Evolutionary conservation across 495 filamentous ascomycete genomes (phyloP).

Genomic region (Neurospora sp.): DNA sequence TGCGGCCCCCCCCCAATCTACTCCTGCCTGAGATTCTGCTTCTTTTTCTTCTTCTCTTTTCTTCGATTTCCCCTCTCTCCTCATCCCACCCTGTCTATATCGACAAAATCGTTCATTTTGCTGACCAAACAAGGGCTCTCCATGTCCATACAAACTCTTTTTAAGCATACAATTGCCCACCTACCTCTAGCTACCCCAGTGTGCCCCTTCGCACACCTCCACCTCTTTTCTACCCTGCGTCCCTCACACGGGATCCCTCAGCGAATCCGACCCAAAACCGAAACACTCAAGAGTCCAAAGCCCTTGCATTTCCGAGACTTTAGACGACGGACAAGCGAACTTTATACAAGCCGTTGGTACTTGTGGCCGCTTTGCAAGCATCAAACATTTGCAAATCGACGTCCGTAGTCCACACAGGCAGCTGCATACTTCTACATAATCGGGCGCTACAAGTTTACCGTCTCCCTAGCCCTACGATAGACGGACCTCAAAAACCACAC

Average conservation of each 20-base stretch:
- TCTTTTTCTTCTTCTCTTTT: constrained; percentile 2
- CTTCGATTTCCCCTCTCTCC: not conserved
- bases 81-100: not conserved
- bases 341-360: not conserved
- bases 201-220: not conserved
- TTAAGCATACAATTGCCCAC: not conserved
- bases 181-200: not conserved
- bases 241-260: not conserved
- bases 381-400: not conserved
- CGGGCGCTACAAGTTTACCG: not conserved
- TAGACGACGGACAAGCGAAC: not conserved
- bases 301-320: not conserved
- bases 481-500: not conserved
- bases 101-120: not conserved
- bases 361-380: not conserved
- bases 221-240: not conserved
- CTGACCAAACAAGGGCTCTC: not conserved
- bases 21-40: not conserved
- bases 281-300: not conserved
- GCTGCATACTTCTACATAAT: not conserved
- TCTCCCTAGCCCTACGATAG: not conserved
- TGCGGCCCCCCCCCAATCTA: not conserved
- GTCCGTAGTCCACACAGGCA: not conserved
- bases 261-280: not conserved
- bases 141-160: not conserved